Percentiles rank a stretch among this genome's conserved stretches.
Evolutionary conservation across 1,284 basidiomycete species (phyloP).

Genomic region (Heterobasidion irregulare): DNA sequence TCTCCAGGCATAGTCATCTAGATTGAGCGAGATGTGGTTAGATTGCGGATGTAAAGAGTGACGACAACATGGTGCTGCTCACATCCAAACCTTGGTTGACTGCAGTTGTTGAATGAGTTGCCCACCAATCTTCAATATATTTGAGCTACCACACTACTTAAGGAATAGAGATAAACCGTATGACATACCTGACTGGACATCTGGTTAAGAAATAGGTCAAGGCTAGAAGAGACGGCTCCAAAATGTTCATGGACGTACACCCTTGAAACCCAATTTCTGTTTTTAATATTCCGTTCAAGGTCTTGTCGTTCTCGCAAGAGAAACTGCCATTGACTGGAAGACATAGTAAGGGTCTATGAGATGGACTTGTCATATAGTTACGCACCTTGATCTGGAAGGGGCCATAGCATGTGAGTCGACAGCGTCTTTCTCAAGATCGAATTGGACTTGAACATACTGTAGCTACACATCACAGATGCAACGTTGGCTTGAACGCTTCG

Average conservation of each 20-base stretch:
- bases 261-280: slow-evolving; percentile 69
- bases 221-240: neutral
- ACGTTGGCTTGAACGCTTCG: slow-evolving; percentile 58
- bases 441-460: slow-evolving; percentile 30
- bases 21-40: neutral
- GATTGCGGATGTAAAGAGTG: too few species aligned
- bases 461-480: slow-evolving; percentile 65
- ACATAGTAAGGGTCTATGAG: too few species aligned
- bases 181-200: slow-evolving; percentile 20
- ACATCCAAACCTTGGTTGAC: slow-evolving; percentile 59
- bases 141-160: neutral
- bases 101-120: slow-evolving; percentile 25
- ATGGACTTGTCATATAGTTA: neutral
- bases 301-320: slow-evolving; percentile 62
- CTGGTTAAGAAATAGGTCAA: slow-evolving; percentile 5
- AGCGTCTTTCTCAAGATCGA: neutral
- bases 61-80: slow-evolving; percentile 6
- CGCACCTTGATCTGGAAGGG: slow-evolving; percentile 33
- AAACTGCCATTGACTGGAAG: slow-evolving; percentile 50
- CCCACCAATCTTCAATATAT: slow-evolving; percentile 41
- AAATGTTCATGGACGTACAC: slow-evolving; percentile 30
- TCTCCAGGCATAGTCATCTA: slow-evolving; percentile 61
- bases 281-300: slow-evolving; percentile 66
- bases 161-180: neutral
- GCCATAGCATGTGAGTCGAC: neutral